Evolutionary conservation across 257 asterid genomes (phyloP).

Genomic region (Thymus quinquecostatus): DNA sequence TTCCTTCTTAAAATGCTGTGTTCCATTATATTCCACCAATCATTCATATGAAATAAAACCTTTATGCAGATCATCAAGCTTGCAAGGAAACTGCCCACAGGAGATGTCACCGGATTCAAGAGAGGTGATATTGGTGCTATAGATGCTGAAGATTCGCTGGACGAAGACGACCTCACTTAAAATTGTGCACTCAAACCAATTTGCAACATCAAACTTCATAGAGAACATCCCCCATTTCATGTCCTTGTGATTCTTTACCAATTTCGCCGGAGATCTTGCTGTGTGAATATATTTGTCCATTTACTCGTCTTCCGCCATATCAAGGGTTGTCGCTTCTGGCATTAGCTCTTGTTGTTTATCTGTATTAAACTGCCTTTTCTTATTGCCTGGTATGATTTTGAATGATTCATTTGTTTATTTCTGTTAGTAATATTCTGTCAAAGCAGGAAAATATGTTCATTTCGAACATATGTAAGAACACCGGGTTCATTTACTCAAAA

Average conservation of each 20-base stretch:
- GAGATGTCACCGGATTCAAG: slow-evolving; percentile 71
- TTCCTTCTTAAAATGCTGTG: not conserved
- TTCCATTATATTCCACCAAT: not conserved
- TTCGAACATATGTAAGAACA: no score
- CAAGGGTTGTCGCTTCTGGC: not conserved
- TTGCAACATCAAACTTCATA: slow-evolving; percentile 10
- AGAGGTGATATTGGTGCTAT: slow-evolving; percentile 42
- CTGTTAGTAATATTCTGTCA: not conserved
- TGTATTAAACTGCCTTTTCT: not conserved
- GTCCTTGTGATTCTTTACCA: not conserved
- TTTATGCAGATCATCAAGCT: slow-evolving; percentile 74
- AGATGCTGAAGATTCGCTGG: slow-evolving; percentile 62
- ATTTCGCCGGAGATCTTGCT: slow-evolving; percentile 10
- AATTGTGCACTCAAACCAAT: slow-evolving; percentile 10
- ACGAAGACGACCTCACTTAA: slow-evolving; percentile 94
- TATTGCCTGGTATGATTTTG: not conserved
- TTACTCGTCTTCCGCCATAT: not conserved
- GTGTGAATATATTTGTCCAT: slow-evolving; percentile 26
- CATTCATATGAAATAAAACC: not conserved
- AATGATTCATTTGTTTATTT: not conserved
- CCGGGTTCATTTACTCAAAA: not conserved
- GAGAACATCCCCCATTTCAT: not conserved
- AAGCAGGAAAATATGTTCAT: not conserved
- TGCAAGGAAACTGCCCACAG: slow-evolving; percentile 92
- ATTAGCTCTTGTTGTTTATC: not conserved